A percentile compares a stretch with the other conserved stretches of the same genome.
These are phyloP conservation scores for Verticillium tricorpus DNA, from an alignment of 2,329 filamentous ascomycete genomes.

Conservation along the genomic window DNA sequence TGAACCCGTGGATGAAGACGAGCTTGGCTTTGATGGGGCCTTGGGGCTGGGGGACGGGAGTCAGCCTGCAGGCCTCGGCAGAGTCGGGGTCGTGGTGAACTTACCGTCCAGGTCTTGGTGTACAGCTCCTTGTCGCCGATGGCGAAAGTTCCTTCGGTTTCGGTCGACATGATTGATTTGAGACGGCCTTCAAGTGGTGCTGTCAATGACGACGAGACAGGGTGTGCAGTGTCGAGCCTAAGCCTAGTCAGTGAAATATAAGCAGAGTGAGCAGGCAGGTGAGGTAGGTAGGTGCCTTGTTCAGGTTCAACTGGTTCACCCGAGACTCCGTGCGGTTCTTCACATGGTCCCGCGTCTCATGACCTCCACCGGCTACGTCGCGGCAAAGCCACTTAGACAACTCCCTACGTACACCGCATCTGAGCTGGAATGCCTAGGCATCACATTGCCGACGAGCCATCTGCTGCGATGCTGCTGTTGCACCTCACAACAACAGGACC, in stretches of 20 bases:
- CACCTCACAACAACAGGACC: no score
- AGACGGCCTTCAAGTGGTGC: not conserved
- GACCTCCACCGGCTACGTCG: not conserved
- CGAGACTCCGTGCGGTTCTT: not conserved
- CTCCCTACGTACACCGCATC: no score
- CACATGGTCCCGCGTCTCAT: not conserved
- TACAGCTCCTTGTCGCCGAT: conserved; percentile 42
- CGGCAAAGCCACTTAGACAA: not conserved
- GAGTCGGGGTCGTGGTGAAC: conserved; percentile 17
- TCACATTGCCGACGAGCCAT: not conserved
- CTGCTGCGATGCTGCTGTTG: no score
- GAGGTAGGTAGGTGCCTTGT: not conserved
- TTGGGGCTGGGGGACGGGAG: conserved; percentile 38
- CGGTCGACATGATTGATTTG: conserved; percentile 26
- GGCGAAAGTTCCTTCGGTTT: conserved; percentile 46
- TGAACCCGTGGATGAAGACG: conserved; percentile 85
- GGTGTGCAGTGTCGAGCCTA: not conserved
- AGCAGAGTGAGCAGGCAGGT: no score
- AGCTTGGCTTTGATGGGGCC: conserved; percentile 62
- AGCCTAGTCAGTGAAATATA: not conserved
- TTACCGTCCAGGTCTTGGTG: conserved; percentile 56
- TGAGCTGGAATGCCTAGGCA: not conserved
- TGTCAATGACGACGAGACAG: not conserved
- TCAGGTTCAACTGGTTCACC: not conserved
- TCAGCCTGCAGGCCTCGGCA: conserved; percentile 2